Percentiles rank a stretch among this genome's conserved stretches.
These are phyloP conservation scores for Boletus pseudopeckii DNA, from an alignment of 768 basidiomycete species.

Conservation along the genomic window DNA sequence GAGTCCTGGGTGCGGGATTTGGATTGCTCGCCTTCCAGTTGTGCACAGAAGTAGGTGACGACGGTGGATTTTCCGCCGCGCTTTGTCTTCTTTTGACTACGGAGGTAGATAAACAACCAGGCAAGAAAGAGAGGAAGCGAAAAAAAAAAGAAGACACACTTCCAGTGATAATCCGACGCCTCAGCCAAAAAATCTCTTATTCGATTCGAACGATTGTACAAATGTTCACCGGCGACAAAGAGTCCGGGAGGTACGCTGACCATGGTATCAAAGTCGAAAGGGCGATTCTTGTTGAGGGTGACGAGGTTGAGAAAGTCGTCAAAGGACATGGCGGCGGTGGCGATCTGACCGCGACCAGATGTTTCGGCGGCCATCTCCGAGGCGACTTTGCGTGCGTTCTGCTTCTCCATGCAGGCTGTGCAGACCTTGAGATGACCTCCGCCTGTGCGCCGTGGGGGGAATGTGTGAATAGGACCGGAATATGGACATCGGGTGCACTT, in stretches of 20 bases:
- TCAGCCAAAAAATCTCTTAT: constrained; percentile 34
- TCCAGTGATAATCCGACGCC: constrained; percentile 36
- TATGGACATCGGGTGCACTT: constrained; percentile 34
- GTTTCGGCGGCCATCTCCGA: constrained; percentile 28
- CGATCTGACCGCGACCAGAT: constrained; percentile 33
- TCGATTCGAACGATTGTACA: constrained; percentile 35
- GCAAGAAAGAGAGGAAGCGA: neutral
- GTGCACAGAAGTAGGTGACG: constrained; percentile 35
- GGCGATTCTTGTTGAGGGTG: constrained; percentile 31
- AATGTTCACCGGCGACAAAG: constrained; percentile 31
- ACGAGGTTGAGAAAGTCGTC: constrained; percentile 34
- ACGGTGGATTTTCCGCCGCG: constrained; percentile 35
- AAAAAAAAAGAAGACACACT: constrained; percentile 19
- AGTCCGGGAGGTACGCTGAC: constrained; percentile 32
- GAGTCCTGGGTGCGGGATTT: constrained; percentile 33
- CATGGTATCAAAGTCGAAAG: constrained; percentile 36
- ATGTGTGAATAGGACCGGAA: constrained; percentile 24
- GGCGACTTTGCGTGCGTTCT: constrained; percentile 32
- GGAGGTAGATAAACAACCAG: neutral
- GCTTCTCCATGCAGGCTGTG: constrained; percentile 32
- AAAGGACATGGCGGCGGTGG: constrained; percentile 33
- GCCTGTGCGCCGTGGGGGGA: constrained; percentile 31
- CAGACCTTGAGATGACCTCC: constrained; percentile 33
- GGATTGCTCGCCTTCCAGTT: constrained; percentile 34
- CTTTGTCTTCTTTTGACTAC: constrained; percentile 34